A percentile compares a stretch with the other conserved stretches of the same genome.
Conservation (phyloP, 2,329 filamentous ascomycete genomes). For the Pseudopithomyces chartarum region DNA sequence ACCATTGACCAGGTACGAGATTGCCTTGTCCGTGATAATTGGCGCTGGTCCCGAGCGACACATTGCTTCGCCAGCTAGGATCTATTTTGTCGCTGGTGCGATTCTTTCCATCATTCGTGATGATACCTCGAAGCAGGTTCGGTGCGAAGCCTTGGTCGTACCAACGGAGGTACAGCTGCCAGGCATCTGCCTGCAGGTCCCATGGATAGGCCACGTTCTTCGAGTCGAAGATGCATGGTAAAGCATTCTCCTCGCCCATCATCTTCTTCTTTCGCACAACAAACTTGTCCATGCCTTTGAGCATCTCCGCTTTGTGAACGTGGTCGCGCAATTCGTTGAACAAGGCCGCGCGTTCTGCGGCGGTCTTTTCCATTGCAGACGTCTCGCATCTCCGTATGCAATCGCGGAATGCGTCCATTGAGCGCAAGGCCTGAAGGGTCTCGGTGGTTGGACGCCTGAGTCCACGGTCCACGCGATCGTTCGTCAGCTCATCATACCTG, state of each 20-base stretch:
- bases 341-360: conserved; percentile 8
- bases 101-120: conserved; percentile 20
- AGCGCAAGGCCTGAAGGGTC: neutral
- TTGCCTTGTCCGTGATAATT: conserved; percentile 47
- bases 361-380: neutral
- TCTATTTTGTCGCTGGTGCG: conserved; percentile 34
- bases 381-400: conserved; percentile 26
- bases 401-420: conserved; percentile 14
- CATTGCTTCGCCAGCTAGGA: conserved; percentile 17
- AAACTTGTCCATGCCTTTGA: conserved; percentile 31
- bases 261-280: conserved; percentile 44
- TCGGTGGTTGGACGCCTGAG: conserved; percentile 2
- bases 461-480: neutral
- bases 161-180: conserved; percentile 55
- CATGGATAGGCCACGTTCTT: conserved; percentile 43
- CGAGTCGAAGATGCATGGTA: conserved; percentile 49
- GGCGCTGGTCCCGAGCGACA: conserved; percentile 15
- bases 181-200: conserved; percentile 55
- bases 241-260: conserved; percentile 40
- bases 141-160: conserved; percentile 46
- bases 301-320: conserved; percentile 46
- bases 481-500: neutral
- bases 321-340: conserved; percentile 42
- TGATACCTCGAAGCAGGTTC: conserved; percentile 54
- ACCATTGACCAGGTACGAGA: conserved; percentile 59